Percentiles rank a stretch among this genome's conserved stretches.
Conservation (phyloP, 352 stramenopile genomes). For the Phytopythium vexans region DNA sequence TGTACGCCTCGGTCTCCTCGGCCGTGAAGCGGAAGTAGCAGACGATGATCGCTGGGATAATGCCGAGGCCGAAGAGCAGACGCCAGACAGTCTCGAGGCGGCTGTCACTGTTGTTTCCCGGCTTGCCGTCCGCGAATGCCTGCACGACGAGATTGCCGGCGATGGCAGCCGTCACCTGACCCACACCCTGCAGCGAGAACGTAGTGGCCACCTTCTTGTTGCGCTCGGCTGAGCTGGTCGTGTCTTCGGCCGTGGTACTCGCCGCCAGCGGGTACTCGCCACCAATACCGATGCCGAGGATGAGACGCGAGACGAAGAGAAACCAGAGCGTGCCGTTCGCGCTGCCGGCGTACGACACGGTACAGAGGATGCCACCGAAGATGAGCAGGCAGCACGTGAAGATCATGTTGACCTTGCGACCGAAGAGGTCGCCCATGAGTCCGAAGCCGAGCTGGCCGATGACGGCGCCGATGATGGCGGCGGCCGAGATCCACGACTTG, state of each 20-base stretch:
- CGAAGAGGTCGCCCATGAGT: constrained; percentile 49
- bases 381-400: constrained; percentile 47
- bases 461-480: constrained; percentile 46
- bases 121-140: constrained; percentile 29
- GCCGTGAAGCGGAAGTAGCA: constrained; percentile 59
- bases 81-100: constrained; percentile 63
- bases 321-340: constrained; percentile 31
- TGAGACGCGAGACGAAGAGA: constrained; percentile 26
- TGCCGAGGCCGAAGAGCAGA: constrained; percentile 56
- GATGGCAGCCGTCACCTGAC: constrained; percentile 46
- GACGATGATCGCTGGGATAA: constrained; percentile 54
- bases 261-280: constrained; percentile 42
- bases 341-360: constrained; percentile 22
- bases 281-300: constrained; percentile 39
- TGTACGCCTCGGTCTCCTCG: constrained; percentile 51
- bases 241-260: constrained; percentile 30
- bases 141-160: constrained; percentile 56
- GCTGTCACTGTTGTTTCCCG: constrained; percentile 29
- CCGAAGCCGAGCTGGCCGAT: constrained; percentile 56
- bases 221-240: constrained; percentile 14
- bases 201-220: constrained; percentile 33
- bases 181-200: constrained; percentile 42
- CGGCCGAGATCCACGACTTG: constrained; percentile 50
- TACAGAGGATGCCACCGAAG: constrained; percentile 45
- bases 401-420: constrained; percentile 61